phyloP scores from a whole-genome alignment of 2,329 filamentous ascomycete genomes.

The Penicillium sp. region DNA sequence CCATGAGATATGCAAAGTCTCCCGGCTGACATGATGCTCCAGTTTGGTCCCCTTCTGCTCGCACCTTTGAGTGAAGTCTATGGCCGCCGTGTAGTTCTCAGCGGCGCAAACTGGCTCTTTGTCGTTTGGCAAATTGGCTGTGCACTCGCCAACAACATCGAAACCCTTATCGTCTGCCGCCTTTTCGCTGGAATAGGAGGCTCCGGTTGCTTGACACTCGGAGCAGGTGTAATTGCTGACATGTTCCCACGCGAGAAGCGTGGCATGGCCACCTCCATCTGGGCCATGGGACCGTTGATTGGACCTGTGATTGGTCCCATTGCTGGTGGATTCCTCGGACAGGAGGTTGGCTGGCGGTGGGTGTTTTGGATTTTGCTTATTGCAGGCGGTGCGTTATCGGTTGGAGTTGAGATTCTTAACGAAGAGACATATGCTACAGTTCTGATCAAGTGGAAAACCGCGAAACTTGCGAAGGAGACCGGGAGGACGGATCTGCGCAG shows the following conservation, averaged over 20 bases:
- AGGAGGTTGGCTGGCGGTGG: constrained; percentile 55
- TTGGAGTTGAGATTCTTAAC: constrained; percentile 23
- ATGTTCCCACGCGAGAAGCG: constrained; percentile 44
- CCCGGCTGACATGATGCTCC: not conserved
- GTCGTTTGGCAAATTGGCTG: constrained; percentile 62
- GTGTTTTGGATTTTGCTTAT: constrained; percentile 50
- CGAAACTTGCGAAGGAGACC: constrained; percentile 22
- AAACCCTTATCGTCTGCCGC: constrained; percentile 59
- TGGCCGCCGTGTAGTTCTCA: constrained; percentile 60
- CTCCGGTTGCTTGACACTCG: constrained; percentile 40
- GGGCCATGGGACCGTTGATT: constrained; percentile 42
- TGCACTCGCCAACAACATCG: constrained; percentile 57
- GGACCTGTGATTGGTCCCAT: constrained; percentile 48
- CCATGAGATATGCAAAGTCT: not conserved
- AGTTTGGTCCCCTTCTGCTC: constrained; percentile 60
- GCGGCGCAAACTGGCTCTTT: constrained; percentile 57
- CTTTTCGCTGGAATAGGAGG: constrained; percentile 58
- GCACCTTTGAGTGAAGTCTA: constrained; percentile 66
- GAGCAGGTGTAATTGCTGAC: constrained; percentile 49
- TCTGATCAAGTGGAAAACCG: constrained; percentile 28
- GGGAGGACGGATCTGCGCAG: constrained; percentile 24
- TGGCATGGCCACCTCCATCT: constrained; percentile 45
- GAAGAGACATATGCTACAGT: constrained; percentile 29
- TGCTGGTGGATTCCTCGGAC: constrained; percentile 53
- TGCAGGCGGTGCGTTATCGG: constrained; percentile 29